Conservation (phyloP, 495 filamentous ascomycete species). For the Neurospora africana region DNA sequence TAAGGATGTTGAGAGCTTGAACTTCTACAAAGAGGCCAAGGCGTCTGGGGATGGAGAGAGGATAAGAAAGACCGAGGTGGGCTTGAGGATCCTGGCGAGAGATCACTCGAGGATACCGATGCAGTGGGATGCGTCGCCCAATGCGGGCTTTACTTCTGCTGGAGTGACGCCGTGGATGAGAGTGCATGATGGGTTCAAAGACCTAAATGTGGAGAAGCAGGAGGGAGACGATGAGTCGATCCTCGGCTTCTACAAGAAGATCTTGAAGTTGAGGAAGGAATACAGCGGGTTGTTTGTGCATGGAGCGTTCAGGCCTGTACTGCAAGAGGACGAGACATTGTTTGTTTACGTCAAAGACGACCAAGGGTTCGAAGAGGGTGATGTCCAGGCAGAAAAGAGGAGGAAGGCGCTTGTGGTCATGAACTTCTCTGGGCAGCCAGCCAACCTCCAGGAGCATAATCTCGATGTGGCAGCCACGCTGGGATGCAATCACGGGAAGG, state of each 20-base stretch:
- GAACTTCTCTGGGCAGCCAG: conserved; percentile 9
- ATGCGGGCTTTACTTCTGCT: conserved; percentile 42
- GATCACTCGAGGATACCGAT: conserved; percentile 54
- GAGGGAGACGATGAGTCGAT: conserved; percentile 24
- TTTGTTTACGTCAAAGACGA: conserved; percentile 11
- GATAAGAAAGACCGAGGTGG: conserved; percentile 26
- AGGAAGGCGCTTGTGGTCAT: conserved; percentile 9
- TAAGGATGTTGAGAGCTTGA: conserved; percentile 53
- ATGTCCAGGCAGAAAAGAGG: neutral
- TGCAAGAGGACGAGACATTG: conserved; percentile 10
- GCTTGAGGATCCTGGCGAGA: conserved; percentile 41
- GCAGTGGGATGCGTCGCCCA: conserved; percentile 44
- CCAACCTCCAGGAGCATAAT: neutral
- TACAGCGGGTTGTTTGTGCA: conserved; percentile 50
- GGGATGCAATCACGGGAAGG: neutral
- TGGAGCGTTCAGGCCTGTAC: conserved; percentile 40
- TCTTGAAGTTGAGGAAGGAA: conserved; percentile 36
- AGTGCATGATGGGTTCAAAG: conserved; percentile 32
- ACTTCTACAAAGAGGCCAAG: conserved; percentile 40
- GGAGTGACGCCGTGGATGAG: conserved; percentile 40
- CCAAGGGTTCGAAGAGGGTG: neutral
- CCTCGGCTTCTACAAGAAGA: conserved; percentile 36
- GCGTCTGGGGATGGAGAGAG: conserved; percentile 16
- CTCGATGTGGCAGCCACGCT: neutral
- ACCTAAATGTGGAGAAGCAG: conserved; percentile 37